A percentile compares a stretch with the other conserved stretches of the same genome.
Conservation (phyloP, 129 eudicot species). For the Escallonia rubra region DNA sequence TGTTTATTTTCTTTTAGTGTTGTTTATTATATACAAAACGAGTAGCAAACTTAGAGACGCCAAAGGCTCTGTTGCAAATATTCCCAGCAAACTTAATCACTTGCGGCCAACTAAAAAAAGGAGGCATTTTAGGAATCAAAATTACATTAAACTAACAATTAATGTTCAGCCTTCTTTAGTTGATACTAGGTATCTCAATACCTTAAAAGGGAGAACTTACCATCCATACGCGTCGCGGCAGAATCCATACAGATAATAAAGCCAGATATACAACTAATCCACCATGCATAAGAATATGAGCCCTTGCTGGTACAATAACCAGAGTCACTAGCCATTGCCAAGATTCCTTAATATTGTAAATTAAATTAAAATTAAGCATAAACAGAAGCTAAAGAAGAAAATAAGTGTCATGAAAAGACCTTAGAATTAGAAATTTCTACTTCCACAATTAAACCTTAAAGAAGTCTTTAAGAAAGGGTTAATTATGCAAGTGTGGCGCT, state of each 20-base stretch:
- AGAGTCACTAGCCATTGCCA: constrained; percentile 60
- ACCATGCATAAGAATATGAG: constrained; percentile 65
- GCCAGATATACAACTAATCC: constrained; percentile 63
- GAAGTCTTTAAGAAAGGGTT: neutral
- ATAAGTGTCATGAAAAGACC: too few species aligned
- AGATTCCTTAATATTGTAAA: neutral
- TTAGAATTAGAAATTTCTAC: too few species aligned
- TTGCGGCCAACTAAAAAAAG: too few species aligned
- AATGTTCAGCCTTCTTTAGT: neutral
- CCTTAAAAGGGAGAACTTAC: constrained; percentile 29
- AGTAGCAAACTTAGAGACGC: too few species aligned
- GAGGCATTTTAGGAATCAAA: too few species aligned
- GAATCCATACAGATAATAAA: constrained; percentile 52
- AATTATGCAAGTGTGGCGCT: too few species aligned
- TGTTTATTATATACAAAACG: too few species aligned
- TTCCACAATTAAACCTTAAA: neutral
- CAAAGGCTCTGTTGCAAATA: too few species aligned
- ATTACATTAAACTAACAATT: too few species aligned
- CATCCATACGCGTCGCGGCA: constrained; percentile 76
- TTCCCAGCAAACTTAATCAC: too few species aligned
- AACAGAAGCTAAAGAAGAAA: neutral
- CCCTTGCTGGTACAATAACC: constrained; percentile 76
- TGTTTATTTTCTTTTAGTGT: too few species aligned
- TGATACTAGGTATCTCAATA: neutral
- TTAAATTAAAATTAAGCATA: neutral